A percentile compares a stretch with the other conserved stretches of the same genome.
Conservation (phyloP, 345 rosid genomes). For the Chamaenerion angustifolium region DNA sequence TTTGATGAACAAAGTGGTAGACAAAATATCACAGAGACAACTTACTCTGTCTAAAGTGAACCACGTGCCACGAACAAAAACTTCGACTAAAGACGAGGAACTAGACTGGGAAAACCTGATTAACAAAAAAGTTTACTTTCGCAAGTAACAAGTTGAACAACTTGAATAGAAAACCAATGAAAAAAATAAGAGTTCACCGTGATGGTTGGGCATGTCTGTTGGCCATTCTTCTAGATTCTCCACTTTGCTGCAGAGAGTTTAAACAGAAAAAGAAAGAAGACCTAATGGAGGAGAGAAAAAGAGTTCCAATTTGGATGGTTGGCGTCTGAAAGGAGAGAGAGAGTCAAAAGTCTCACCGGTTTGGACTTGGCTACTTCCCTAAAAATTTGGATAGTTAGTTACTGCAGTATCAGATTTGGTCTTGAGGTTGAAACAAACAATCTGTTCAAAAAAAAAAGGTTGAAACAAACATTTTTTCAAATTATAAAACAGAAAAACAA, state of each 20-base stretch:
- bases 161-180: not conserved
- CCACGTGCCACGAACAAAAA: constrained; percentile 23
- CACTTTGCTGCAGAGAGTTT: too few relatives aligned
- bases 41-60: constrained; percentile 36
- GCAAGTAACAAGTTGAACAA: not conserved
- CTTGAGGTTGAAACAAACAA: too few relatives aligned
- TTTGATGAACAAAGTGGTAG: too few relatives aligned
- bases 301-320: too few relatives aligned
- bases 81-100: constrained; percentile 19
- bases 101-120: constrained; percentile 26
- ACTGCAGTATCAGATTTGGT: constrained; percentile 1
- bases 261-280: too few relatives aligned
- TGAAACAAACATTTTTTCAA: too few relatives aligned
- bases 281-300: too few relatives aligned
- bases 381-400: constrained; percentile 1
- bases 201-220: constrained; percentile 1
- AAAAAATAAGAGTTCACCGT: not conserved
- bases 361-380: not conserved
- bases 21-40: not conserved
- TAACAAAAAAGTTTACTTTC: not conserved
- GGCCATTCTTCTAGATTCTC: not conserved
- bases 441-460: too few relatives aligned
- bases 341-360: too few relatives aligned
- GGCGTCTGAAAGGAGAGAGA: too few relatives aligned
- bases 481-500: too few relatives aligned